Percentiles rank a stretch among this genome's conserved stretches.
phyloP scores from a whole-genome alignment of 345 rosid genomes.

The Jatropha curcas region DNA sequence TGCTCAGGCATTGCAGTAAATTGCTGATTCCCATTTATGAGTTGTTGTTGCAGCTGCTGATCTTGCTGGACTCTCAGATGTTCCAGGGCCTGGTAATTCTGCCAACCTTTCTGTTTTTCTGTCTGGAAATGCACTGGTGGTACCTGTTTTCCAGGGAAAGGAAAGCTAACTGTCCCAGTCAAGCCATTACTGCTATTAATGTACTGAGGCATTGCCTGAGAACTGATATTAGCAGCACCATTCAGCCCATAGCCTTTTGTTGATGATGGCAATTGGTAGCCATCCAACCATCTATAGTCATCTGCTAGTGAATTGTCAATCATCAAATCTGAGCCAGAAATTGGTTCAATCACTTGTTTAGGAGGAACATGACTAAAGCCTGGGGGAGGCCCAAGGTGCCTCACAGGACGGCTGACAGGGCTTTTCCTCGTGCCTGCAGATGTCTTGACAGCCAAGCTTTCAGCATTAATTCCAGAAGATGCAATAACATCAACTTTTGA shows the following conservation, averaged over 20 bases:
- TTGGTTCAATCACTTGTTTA: constrained; percentile 50
- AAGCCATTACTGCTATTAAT: constrained; percentile 48
- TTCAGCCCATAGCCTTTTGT: constrained; percentile 43
- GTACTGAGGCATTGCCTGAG: constrained; percentile 53
- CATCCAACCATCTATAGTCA: constrained; percentile 99
- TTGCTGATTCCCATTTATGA: constrained; percentile 52
- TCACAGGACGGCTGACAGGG: constrained; percentile 75
- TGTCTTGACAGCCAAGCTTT: constrained; percentile 42
- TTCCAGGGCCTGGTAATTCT: constrained; percentile 47
- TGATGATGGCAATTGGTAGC: constrained; percentile 68
- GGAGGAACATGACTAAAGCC: constrained; percentile 74
- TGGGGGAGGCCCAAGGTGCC: constrained; percentile 95
- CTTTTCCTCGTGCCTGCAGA: constrained; percentile 47
- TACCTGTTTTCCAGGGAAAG: constrained; percentile 83
- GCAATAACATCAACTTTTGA: constrained; percentile 44
- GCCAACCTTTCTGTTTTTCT: constrained; percentile 56
- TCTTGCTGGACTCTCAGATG: constrained; percentile 46
- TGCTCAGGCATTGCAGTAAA: constrained; percentile 67
- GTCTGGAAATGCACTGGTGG: constrained; percentile 47
- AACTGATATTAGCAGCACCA: constrained; percentile 40
- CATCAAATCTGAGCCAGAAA: constrained; percentile 39
- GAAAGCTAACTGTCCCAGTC: constrained; percentile 61
- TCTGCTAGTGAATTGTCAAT: constrained; percentile 46
- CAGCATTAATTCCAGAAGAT: constrained; percentile 49
- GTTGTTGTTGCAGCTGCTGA: constrained; percentile 56